Percentiles rank a stretch among this genome's conserved stretches.
Evolutionary conservation across 2,329 filamentous ascomycete species (phyloP).

Genomic region (Pseudogymnoascus verrucosus): DNA sequence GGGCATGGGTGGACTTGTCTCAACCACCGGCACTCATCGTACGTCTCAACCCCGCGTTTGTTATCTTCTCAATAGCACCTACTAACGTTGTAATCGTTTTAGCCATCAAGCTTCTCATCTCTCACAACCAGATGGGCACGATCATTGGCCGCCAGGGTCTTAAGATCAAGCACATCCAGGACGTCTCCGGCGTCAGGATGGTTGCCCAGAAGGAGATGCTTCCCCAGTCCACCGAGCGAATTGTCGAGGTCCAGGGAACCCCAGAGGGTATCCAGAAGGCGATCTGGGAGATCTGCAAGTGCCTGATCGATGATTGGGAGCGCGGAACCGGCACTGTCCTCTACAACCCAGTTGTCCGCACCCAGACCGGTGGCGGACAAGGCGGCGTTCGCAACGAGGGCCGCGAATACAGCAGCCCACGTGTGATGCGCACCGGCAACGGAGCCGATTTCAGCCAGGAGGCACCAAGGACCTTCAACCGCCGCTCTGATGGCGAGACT

Average conservation of each 20-base stretch:
- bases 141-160: slow-evolving; percentile 94
- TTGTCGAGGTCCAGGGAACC: slow-evolving; percentile 92
- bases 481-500: slow-evolving; percentile 77
- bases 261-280: slow-evolving; percentile 94
- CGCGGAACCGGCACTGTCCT: slow-evolving; percentile 93
- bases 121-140: slow-evolving; percentile 99
- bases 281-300: slow-evolving; percentile 98
- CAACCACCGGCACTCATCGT: slow-evolving; percentile 91
- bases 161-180: slow-evolving; percentile 99
- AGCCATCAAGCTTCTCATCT: slow-evolving; percentile 98
- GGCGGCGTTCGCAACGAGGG: slow-evolving; percentile 32
- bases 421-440: slow-evolving; percentile 92
- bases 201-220: slow-evolving; percentile 99
- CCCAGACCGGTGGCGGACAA: slow-evolving; percentile 52
- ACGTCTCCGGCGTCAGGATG: slow-evolving; percentile 94
- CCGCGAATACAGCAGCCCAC: slow-evolving; percentile 52
- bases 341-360: slow-evolving; percentile 92
- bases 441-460: slow-evolving; percentile 95
- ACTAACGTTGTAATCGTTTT: slow-evolving; percentile 11
- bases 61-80: slow-evolving; percentile 16
- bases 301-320: slow-evolving; percentile 94
- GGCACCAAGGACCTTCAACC: slow-evolving; percentile 58
- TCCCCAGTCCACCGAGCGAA: slow-evolving; percentile 93
- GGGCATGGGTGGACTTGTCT: slow-evolving; percentile 88
- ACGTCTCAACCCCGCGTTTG: slow-evolving; percentile 36